Evolutionary conservation across 2,329 filamentous ascomycete species (phyloP), one percentile per base, ranked within the genome.

Genomic region (Pseudophaeomoniella oleicola): DNA sequence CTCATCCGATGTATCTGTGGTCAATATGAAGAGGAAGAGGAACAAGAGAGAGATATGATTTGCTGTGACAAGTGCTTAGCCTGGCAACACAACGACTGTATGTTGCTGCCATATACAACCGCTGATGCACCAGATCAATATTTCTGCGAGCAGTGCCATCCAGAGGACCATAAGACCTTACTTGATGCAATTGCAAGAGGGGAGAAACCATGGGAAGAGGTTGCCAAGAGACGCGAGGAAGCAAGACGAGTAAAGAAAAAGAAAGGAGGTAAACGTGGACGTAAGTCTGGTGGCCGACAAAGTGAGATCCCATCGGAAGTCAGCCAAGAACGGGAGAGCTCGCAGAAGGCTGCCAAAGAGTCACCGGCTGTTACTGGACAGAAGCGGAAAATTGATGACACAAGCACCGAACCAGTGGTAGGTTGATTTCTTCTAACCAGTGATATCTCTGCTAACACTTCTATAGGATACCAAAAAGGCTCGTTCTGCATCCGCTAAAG

Each of bases 61-160:
- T 85, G 82, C 42, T 98, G 90, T 64, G 90, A 98, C 58, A 75
- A 73, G 33, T 98, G 90, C 59, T 76, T 75, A 34, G 88, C 81
- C 30, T 98, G 90, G 90, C 90, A 98, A 60, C 90, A 98, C 60
- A 94, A 94, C 52, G 79, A 92, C 44, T 98, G 90, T 55, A 84
- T 98, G 67, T 85, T 84, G 37, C 74, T 94, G 50, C 75, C 79
- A 33, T 85, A 82, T 48, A 74, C 78, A 19, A 81, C 71, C 39
- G 62, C 87, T 40, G 75, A 87, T 50, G 69, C 84, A 38, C 80
- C 82, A 18, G 81, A 81, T 42, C 71, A 82, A 57, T 98, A 98
- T 63, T 92, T 81, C 59, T 98, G 90, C 60, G 90, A 98, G 59
- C 66, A 79, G 58, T 96, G 90, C 63, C 72, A 72, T 36, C 90